Percentiles rank a stretch among this genome's conserved stretches.
phyloP scores from a whole-genome alignment of 169 alveolate species.

The Babesia ovata region DNA sequence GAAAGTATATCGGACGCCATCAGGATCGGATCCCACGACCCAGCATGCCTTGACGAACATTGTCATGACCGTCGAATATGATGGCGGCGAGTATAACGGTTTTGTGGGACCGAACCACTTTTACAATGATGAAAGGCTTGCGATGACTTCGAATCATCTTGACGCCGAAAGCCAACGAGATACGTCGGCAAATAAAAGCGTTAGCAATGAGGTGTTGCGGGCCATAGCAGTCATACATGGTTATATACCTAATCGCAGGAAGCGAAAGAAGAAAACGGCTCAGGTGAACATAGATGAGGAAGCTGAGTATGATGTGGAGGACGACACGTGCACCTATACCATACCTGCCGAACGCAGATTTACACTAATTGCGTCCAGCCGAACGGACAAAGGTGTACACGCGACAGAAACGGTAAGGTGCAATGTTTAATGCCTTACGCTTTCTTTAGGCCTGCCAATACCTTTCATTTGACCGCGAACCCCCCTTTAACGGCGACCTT shows the following conservation, averaged over 20 bases:
- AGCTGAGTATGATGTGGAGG: neutral
- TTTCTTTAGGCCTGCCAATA: slow-evolving; percentile 70
- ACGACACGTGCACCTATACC: neutral
- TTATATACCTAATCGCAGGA: slow-evolving; percentile 39
- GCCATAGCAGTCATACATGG: slow-evolving; percentile 73
- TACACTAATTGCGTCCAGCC: slow-evolving; percentile 73
- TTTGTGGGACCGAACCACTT: slow-evolving; percentile 71
- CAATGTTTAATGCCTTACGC: too few relatives aligned
- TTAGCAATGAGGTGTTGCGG: slow-evolving; percentile 61
- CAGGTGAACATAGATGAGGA: neutral
- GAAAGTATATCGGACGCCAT: too few relatives aligned
- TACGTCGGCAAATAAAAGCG: slow-evolving; percentile 20
- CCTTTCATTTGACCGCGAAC: slow-evolving; percentile 68
- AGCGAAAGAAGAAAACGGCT: neutral
- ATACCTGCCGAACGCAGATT: slow-evolving; percentile 53
- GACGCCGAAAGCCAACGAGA: slow-evolving; percentile 7
- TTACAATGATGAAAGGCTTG: slow-evolving; percentile 26
- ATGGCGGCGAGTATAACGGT: slow-evolving; percentile 74
- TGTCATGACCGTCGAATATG: slow-evolving; percentile 68
- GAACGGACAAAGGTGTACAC: slow-evolving; percentile 81
- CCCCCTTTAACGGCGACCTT: slow-evolving; percentile 69
- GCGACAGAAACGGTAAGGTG: slow-evolving; percentile 66
- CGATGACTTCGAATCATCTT: neutral
- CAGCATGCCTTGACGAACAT: slow-evolving; percentile 67
- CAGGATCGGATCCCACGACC: neutral